Evolutionary conservation across 352 stramenopile genomes (phyloP).

Genomic region (Globisporangium mamillatum): DNA sequence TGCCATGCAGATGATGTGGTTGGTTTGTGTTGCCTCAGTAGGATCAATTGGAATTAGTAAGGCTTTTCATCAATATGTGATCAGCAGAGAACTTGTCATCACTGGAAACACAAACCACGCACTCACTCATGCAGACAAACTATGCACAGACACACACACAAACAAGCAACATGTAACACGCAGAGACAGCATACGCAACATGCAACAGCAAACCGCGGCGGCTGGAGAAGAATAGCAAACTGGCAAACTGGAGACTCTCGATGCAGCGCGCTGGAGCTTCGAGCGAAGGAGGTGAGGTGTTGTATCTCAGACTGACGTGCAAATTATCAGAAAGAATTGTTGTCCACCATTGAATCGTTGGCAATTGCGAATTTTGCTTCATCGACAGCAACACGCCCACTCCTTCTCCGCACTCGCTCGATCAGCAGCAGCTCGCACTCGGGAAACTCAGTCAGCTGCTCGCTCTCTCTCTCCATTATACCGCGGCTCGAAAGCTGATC

Average conservation of each 20-base stretch:
- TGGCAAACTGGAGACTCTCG: not conserved
- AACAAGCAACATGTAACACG: slow-evolving; percentile 20
- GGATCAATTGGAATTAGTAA: slow-evolving; percentile 88
- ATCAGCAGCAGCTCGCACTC: not conserved
- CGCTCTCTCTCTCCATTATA: not conserved
- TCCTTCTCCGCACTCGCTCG: not conserved
- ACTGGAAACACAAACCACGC: slow-evolving; percentile 35
- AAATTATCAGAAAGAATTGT: slow-evolving; percentile 68
- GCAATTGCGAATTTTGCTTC: slow-evolving; percentile 54
- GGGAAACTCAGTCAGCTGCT: not conserved
- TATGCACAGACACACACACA: slow-evolving; percentile 18
- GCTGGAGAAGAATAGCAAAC: not conserved
- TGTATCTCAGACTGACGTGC: slow-evolving; percentile 87
- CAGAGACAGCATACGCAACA: slow-evolving; percentile 17
- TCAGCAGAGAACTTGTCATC: slow-evolving; percentile 77
- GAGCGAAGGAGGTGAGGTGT: slow-evolving; percentile 4
- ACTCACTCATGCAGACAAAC: slow-evolving; percentile 9
- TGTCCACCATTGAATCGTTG: slow-evolving; percentile 65
- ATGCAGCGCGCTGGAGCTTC: not conserved
- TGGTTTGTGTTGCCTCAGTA: slow-evolving; percentile 60
- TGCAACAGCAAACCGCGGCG: slow-evolving; percentile 12
- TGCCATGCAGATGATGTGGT: slow-evolving; percentile 5
- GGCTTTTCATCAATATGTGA: slow-evolving; percentile 64
- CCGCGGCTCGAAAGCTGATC: not conserved
- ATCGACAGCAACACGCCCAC: slow-evolving; percentile 29